Conservation (phyloP, 202 grass and related monocot species). For the Elaeis oleifera region DNA sequence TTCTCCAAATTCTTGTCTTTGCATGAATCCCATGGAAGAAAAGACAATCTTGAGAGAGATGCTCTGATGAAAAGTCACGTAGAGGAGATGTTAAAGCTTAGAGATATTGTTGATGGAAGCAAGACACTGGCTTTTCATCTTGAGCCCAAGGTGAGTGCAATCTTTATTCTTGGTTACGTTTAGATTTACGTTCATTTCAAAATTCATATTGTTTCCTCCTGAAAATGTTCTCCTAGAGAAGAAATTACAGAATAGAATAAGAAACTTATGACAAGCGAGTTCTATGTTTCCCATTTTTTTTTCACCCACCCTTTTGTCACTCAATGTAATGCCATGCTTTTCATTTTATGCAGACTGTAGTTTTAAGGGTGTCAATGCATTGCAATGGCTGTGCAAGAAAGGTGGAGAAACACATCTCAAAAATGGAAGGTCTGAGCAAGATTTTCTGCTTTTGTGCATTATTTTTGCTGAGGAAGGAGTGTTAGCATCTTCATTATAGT, state of each 20-base stretch:
- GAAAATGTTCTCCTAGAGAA: too few species aligned
- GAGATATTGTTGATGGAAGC: background rate
- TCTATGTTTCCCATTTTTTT: too few species aligned
- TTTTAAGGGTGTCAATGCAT: conserved; percentile 17
- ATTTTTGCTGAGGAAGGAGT: too few species aligned
- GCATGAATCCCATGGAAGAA: conserved; percentile 3
- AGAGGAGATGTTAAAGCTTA: background rate
- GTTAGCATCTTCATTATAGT: background rate
- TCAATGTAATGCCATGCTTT: background rate
- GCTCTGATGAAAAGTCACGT: background rate
- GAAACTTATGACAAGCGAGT: too few species aligned
- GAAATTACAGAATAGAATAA: too few species aligned
- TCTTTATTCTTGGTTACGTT: background rate
- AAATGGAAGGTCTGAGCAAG: conserved; percentile 13
- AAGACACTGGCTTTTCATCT: conserved; percentile 14
- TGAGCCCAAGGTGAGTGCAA: conserved; percentile 3
- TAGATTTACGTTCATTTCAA: background rate
- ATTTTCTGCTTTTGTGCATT: background rate
- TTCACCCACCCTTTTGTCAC: too few species aligned
- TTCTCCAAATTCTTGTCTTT: conserved; percentile 20
- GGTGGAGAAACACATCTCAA: conserved; percentile 17
- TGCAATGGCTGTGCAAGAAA: conserved; percentile 16
- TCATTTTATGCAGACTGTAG: conserved; percentile 1
- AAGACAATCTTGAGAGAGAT: background rate
- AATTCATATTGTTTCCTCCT: background rate